Conservation (phyloP, 1,139 yeast species). For the Scheffersomyces illinoinensis region DNA sequence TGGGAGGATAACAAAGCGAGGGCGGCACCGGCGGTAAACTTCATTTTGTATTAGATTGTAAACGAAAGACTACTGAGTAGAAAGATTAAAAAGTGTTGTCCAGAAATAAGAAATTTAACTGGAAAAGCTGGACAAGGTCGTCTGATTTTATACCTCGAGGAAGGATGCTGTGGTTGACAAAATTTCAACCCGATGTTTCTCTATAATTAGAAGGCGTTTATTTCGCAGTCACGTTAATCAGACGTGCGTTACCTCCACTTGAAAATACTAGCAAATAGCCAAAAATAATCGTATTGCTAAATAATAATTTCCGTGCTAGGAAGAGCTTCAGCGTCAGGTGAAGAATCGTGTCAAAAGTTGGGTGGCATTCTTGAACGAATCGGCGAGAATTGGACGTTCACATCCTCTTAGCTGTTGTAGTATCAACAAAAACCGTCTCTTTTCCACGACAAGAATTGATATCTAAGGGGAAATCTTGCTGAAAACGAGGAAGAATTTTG, state of each 20-base stretch:
- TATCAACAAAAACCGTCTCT: neutral
- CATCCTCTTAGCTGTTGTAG: neutral
- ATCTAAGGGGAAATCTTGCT: neutral
- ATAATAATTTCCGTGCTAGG: neutral
- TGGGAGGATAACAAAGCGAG: constrained; percentile 1
- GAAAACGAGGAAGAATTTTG: neutral
- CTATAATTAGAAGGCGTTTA: neutral
- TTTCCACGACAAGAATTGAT: neutral
- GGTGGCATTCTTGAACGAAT: neutral
- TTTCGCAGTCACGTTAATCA: neutral
- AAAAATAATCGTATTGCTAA: neutral
- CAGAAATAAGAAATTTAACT: too few species aligned
- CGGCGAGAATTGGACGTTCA: neutral
- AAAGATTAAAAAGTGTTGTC: neutral
- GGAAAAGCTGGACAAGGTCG: neutral
- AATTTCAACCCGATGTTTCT: neutral
- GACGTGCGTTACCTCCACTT: neutral
- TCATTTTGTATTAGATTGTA: neutral
- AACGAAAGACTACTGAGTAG: neutral
- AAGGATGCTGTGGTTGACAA: neutral
- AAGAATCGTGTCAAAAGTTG: neutral
- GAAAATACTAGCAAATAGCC: neutral
- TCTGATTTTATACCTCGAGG: neutral
- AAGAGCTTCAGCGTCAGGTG: neutral
- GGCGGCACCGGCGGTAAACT: neutral